Percentiles rank a stretch among this genome's conserved stretches.
Conservation (phyloP, 2,329 filamentous ascomycete genomes). For the Paramyrothecium sp. region DNA sequence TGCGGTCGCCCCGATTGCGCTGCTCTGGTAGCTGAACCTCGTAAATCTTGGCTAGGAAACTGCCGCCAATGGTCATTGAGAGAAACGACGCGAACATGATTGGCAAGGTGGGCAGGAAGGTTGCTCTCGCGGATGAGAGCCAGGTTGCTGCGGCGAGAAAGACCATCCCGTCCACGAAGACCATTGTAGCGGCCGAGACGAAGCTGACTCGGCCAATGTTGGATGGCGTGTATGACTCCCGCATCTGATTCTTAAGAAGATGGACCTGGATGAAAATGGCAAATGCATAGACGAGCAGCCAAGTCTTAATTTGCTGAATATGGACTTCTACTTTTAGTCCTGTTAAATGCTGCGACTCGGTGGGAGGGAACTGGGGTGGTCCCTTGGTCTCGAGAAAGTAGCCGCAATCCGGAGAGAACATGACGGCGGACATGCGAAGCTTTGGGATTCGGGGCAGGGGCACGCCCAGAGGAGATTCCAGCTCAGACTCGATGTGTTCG, state of each 20-base stretch:
- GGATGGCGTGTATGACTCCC: slow-evolving; percentile 65
- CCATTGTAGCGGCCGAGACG: slow-evolving; percentile 59
- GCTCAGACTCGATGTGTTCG: slow-evolving; percentile 58
- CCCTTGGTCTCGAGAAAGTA: slow-evolving; percentile 67
- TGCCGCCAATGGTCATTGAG: slow-evolving; percentile 55
- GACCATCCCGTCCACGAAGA: slow-evolving; percentile 60
- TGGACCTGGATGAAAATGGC: slow-evolving; percentile 61
- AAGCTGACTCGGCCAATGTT: slow-evolving; percentile 67
- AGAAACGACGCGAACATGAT: slow-evolving; percentile 52
- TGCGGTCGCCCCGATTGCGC: slow-evolving; percentile 45
- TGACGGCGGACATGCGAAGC: slow-evolving; percentile 60
- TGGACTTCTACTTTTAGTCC: slow-evolving; percentile 63
- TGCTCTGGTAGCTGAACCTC: slow-evolving; percentile 56
- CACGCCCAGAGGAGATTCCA: slow-evolving; percentile 59
- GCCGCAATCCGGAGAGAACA: slow-evolving; percentile 68
- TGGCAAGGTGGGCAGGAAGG: slow-evolving; percentile 55
- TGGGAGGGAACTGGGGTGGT: slow-evolving; percentile 51
- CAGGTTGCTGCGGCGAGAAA: slow-evolving; percentile 56
- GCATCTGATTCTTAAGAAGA: slow-evolving; percentile 63
- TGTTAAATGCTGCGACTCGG: slow-evolving; percentile 53
- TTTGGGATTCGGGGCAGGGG: slow-evolving; percentile 53
- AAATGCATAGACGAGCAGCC: slow-evolving; percentile 54
- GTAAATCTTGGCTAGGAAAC: slow-evolving; percentile 59
- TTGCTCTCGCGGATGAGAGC: slow-evolving; percentile 54
- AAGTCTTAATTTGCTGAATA: slow-evolving; percentile 55